Evolutionary conservation across 345 rosid species (phyloP), one percentile per base, ranked within the genome.

Genomic region (Aurinia saxatilis): DNA sequence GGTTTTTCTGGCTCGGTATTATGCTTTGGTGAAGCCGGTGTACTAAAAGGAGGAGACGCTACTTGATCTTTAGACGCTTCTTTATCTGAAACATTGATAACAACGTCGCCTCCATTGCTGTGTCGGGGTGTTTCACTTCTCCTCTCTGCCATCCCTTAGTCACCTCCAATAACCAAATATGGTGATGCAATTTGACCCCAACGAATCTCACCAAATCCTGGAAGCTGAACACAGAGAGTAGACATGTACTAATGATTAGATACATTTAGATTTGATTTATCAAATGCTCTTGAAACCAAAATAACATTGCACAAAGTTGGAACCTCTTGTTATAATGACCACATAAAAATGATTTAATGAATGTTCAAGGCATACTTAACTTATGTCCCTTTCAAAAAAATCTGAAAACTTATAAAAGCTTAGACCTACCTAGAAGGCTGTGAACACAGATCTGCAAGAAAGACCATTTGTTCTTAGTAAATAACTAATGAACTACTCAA

Each of bases 71-170:
- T 70, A 1, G 59, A n/a, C 19, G 10, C 57, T 70, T 70, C 58
- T 63, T 47, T 62, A 5, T 63, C 69, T 16, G 59, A 63, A 23
- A 70, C 69, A 39, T 63, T 49, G 51, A 70, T 70, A 4, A 70
- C 52, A 33, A 70, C 59, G 16, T 63, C 74, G 19, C 55, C 65
- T 56, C 57, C 59, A 15, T 31, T 63, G 31, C 39, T 70, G 12
- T 27, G 3, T 27, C 30, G 30, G 5, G 30, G 5, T 27, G 30
- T 27, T 27, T 27, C 30, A 27, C 2, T 13, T 55, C 52, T 56
- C 47, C 50, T 70, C 59, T 63, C 59, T 39, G 69, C 10, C 74
- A 70, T 70, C 10, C 10, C 14, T 53, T 30, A 25, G 46, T 30
- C 63, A 60, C 49, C 19, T 50, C 10, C 29, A 21, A 50, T 8